Conservation (phyloP, 306 rosid genomes). For the Amphicarpaea edgeworthii region DNA sequence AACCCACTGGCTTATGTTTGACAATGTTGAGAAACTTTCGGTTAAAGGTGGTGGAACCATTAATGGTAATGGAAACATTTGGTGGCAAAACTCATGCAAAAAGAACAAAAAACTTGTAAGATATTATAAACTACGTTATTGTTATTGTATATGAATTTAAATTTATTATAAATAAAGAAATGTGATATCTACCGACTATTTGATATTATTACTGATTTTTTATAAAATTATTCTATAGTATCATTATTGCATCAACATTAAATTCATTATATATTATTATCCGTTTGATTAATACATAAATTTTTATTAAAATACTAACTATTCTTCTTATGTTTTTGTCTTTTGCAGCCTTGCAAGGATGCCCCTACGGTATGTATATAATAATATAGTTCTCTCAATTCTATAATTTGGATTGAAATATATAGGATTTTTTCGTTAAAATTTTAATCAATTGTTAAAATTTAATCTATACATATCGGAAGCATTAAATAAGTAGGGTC, state of each 20-base stretch:
- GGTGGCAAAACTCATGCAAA: slow-evolving; percentile 89
- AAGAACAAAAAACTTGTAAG: slow-evolving; percentile 29
- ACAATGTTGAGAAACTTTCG: slow-evolving; percentile 48
- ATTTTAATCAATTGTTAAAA: no score
- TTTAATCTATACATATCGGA: no score
- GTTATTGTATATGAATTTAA: no score
- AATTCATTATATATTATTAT: no score
- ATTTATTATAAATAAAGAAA: no score
- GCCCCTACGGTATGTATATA: slow-evolving; percentile 81
- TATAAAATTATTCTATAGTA: no score
- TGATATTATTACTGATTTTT: no score
- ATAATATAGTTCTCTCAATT: background rate
- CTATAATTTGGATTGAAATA: background rate
- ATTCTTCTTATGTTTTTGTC: slow-evolving; percentile 12
- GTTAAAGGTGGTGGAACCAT: slow-evolving; percentile 78
- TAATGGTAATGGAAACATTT: slow-evolving; percentile 71
- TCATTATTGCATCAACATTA: no score
- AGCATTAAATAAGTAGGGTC: background rate
- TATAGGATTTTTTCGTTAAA: no score
- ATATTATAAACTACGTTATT: background rate
- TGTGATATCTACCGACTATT: no score
- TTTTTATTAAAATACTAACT: slow-evolving; percentile 9
- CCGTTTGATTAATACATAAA: background rate
- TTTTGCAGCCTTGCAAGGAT: slow-evolving; percentile 77
- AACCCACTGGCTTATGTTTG: slow-evolving; percentile 63